A percentile compares a stretch with the other conserved stretches of the same genome.
Conservation (phyloP, 306 rosid species). For the Biancaea sappan region DNA sequence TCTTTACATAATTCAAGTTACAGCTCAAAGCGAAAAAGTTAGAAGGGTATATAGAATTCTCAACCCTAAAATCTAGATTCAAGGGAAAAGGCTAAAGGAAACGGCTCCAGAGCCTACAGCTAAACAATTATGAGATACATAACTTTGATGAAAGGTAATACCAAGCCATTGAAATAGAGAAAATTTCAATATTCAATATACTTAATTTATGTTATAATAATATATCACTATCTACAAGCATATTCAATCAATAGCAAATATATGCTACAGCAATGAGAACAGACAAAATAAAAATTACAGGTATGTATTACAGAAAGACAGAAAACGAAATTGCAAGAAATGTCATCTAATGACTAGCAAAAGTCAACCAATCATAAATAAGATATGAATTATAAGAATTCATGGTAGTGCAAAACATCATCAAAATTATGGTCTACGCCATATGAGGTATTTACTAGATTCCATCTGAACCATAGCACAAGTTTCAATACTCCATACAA, state of each 20-base stretch:
- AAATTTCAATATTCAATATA: constrained; percentile 10
- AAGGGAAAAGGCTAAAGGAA: not conserved
- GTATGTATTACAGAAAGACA: not conserved
- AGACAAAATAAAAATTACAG: not conserved
- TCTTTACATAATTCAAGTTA: constrained; percentile 36
- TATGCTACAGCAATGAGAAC: constrained; percentile 2
- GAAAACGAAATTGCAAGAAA: not conserved
- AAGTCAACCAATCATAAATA: constrained; percentile 12
- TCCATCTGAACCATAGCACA: constrained; percentile 1
- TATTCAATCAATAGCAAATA: not conserved
- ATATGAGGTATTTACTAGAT: constrained; percentile 23
- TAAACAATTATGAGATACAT: constrained; percentile 16
- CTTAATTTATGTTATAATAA: constrained; percentile 14
- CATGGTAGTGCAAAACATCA: not conserved
- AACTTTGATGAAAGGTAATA: not conserved
- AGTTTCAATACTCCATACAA: constrained; percentile 3
- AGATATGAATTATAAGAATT: constrained; percentile 3
- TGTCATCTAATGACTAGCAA: not conserved
- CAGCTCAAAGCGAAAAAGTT: constrained; percentile 27
- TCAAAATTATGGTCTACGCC: constrained; percentile 7
- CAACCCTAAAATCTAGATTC: constrained; percentile 22
- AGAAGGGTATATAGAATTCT: constrained; percentile 12
- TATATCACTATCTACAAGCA: not conserved
- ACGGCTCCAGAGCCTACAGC: constrained; percentile 16
- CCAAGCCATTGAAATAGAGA: not conserved